phyloP scores from a whole-genome alignment of 2,329 filamentous ascomycete species.

The Westerdykella sp. region DNA sequence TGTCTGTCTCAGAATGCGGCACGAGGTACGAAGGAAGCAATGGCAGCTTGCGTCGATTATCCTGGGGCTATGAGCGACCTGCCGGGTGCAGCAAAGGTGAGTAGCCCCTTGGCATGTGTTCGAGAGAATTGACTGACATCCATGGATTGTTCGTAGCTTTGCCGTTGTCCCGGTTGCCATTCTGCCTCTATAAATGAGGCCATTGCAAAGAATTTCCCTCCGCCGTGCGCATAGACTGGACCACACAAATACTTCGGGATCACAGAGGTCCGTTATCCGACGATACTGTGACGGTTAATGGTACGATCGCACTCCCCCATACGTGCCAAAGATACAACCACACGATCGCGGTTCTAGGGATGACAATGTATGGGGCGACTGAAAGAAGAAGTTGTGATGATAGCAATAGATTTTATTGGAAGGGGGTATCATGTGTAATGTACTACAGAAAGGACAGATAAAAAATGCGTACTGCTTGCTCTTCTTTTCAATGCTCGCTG shows the following conservation, averaged over 20 bases:
- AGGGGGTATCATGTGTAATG: background rate
- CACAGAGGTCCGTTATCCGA: too few species aligned
- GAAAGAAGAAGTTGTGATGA: background rate
- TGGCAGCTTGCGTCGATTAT: slow-evolving; percentile 11
- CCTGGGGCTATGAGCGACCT: slow-evolving; percentile 10
- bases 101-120: background rate
- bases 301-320: too few species aligned
- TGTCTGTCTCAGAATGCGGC: slow-evolving; percentile 8
- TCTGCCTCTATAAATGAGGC: slow-evolving; percentile 8
- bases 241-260: background rate
- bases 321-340: too few species aligned
- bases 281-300: too few species aligned
- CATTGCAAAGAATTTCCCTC: slow-evolving; percentile 10
- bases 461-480: background rate
- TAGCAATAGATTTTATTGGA: background rate
- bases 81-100: slow-evolving; percentile 9
- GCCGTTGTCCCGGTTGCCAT: slow-evolving; percentile 11
- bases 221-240: slow-evolving; percentile 5
- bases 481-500: background rate
- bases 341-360: background rate
- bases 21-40: slow-evolving; percentile 5
- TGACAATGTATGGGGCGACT: background rate
- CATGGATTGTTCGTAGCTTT: slow-evolving; percentile 6
- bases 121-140: background rate
- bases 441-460: background rate